phyloP scores from a whole-genome alignment of 2,329 filamentous ascomycete species.

The Calonectria pteridis region DNA sequence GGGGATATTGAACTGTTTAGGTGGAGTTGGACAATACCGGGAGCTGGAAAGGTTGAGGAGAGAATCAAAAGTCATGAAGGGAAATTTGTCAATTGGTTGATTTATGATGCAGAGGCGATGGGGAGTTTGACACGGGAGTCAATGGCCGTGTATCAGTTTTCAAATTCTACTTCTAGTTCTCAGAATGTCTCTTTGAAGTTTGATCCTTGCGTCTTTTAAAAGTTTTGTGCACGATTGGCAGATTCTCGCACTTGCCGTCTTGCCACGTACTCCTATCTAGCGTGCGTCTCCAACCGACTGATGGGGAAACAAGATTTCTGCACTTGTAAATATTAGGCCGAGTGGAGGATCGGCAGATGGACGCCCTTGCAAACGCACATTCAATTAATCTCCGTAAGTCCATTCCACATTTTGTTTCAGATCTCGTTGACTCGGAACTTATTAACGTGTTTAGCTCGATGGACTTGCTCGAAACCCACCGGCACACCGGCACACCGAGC shows the following conservation, averaged over 20 bases:
- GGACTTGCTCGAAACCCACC: slow-evolving; percentile 4
- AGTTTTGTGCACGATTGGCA: background rate
- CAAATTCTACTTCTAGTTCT: slow-evolving; percentile 24
- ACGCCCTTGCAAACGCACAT: background rate
- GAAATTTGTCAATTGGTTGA: slow-evolving; percentile 15
- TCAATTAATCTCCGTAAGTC: background rate
- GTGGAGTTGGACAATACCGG: slow-evolving; percentile 10
- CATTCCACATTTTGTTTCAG: background rate
- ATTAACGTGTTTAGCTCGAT: background rate
- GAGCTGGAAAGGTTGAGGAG: slow-evolving; percentile 4
- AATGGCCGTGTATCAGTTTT: slow-evolving; percentile 34
- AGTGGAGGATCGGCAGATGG: background rate
- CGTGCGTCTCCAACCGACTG: background rate
- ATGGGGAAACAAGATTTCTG: background rate
- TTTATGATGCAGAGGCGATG: slow-evolving; percentile 36
- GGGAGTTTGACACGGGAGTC: slow-evolving; percentile 40
- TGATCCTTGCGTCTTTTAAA: background rate
- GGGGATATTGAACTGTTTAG: slow-evolving; percentile 6
- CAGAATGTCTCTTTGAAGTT: background rate
- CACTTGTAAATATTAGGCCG: background rate
- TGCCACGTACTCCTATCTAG: background rate
- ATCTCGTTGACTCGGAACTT: background rate
- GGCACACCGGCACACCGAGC: slow-evolving; percentile 15
- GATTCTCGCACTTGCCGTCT: background rate
- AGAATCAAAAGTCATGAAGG: slow-evolving; percentile 25